Percentiles rank a stretch among this genome's conserved stretches.
Evolutionary conservation across 2,329 filamentous ascomycete species (phyloP).

Genomic region (Claviceps sp.): DNA sequence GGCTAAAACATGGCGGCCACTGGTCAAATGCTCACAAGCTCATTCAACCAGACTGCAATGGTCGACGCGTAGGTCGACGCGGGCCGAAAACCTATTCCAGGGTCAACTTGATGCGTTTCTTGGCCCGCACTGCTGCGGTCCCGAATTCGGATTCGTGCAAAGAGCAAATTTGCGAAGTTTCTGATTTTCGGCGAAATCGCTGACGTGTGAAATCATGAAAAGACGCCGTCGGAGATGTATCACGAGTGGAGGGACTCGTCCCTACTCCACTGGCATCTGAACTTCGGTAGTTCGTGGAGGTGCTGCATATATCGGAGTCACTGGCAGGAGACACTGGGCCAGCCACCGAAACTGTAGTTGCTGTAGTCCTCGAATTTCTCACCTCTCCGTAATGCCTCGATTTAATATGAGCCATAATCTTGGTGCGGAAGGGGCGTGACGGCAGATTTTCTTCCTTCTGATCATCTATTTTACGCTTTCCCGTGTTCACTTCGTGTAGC

Average conservation of each 20-base stretch:
- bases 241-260: background rate
- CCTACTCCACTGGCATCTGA: background rate
- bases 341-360: background rate
- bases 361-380: background rate
- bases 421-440: background rate
- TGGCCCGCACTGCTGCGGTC: background rate
- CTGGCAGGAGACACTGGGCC: background rate
- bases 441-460: background rate
- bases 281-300: background rate
- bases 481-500: slow-evolving; percentile 8
- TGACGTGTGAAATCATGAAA: background rate
- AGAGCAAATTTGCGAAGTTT: background rate
- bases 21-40: background rate
- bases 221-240: background rate
- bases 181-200: background rate
- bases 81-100: slow-evolving; percentile 10
- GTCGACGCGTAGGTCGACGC: slow-evolving; percentile 1
- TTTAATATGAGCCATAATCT: background rate
- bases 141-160: background rate
- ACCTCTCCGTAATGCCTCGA: background rate
- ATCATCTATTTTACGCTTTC: background rate
- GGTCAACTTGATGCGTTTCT: slow-evolving; percentile 4
- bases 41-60: slow-evolving; percentile 2
- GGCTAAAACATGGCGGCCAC: background rate
- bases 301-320: background rate